Evolutionary conservation across 306 rosid genomes (phyloP).

Genomic region (Citrullus colocynthis): DNA sequence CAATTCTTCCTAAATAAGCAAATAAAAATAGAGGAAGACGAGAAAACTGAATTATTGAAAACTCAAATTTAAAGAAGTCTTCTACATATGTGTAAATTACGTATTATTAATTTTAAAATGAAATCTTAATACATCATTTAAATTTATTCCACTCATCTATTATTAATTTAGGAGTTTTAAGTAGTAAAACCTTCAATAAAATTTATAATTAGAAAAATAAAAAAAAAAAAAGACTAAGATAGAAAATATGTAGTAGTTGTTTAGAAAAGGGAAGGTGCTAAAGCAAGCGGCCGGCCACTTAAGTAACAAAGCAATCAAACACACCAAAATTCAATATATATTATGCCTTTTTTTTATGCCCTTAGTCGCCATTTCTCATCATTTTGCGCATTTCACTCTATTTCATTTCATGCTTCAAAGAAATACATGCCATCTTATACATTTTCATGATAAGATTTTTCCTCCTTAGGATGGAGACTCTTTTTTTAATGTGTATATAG

Average conservation of each 20-base stretch:
- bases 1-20: no score
- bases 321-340: background rate
- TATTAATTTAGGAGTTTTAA: no score
- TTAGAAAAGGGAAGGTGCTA: background rate
- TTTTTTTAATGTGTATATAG: background rate
- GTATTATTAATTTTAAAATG: no score
- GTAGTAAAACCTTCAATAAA: no score
- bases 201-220: no score
- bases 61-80: no score
- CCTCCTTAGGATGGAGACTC: background rate
- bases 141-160: no score
- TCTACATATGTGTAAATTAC: no score
- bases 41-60: no score
- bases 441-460: background rate
- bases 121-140: no score
- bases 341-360: background rate
- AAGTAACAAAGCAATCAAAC: background rate
- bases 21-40: no score
- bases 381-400: background rate
- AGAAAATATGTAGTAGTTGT: background rate
- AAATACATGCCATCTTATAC: background rate
- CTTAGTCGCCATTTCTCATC: background rate
- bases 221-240: background rate
- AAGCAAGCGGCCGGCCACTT: slow-evolving; percentile 2
- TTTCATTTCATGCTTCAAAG: background rate